Evolutionary conservation across 805 yeast species (phyloP), one percentile per base, ranked within the genome.

Genomic region (Naumovozyma baii): DNA sequence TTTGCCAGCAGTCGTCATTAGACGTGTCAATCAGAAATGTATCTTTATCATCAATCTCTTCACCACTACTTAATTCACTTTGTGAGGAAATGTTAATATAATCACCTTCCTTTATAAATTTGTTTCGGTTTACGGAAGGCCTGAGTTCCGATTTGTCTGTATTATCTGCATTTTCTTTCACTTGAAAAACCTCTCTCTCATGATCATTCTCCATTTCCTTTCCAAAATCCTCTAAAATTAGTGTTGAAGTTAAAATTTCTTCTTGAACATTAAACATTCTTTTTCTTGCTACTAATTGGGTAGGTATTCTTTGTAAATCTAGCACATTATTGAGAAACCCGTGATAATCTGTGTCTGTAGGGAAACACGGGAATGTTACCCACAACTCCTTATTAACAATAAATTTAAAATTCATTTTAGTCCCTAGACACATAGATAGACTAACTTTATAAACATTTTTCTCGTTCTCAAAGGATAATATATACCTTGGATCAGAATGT

Each of bases 61-160:
- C 62, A 1, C 55, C 47, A 33, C 59, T 55, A 37, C 60, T 52
- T 19, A 57, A 38, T 36, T 57, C 60, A 25, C 56, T 52, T 28
- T 48, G 49, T 2, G 62, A 57, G 5, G 59, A 52, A 14, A 57
- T 45, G 19, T 55, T 55, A 4, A 57, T 50, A 31, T 51, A 57
- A 29, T 55, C 57, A 36, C 26, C 26, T 22, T 22, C 26, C 26
- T 22, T 22, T 22, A 22, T 22, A 7, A 22, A 10, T 7, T 7
- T 22, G 10, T 45, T 43, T 5, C 39, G 35, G 18, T 31, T 28
- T 13, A 10, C 10, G n/a, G n/a, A n/a, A n/a, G n/a, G n/a, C n/a
- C n/a, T n/a, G n/a, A n/a, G n/a, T n/a, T n/a, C n/a, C n/a, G n/a
- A n/a, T n/a, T n/a, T n/a, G n/a, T n/a, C n/a, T n/a, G n/a, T n/a